Conservation (phyloP, 176 grass and related monocot species). For the Oryza glumipatula region DNA sequence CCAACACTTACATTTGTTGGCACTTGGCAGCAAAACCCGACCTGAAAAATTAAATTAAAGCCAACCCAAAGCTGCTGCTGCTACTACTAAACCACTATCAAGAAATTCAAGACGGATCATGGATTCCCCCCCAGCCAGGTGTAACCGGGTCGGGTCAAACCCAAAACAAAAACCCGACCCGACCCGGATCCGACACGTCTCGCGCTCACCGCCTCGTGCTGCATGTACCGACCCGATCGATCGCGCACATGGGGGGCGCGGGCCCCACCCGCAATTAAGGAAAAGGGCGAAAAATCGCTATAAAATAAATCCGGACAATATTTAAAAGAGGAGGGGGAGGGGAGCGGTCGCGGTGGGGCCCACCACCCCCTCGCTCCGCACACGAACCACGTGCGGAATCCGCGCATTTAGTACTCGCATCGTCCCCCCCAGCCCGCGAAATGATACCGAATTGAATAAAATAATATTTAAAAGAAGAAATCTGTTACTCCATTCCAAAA, state of each 20-base stretch:
- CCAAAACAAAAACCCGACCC: neutral
- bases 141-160: neutral
- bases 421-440: neutral
- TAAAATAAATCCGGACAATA: neutral
- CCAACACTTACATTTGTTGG: neutral
- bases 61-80: too few species aligned
- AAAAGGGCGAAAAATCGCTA: neutral
- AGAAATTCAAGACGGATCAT: neutral
- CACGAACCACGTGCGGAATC: conserved; percentile 48
- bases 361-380: neutral
- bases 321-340: neutral
- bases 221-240: neutral
- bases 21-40: neutral
- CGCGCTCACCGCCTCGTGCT: neutral
- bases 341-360: neutral
- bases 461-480: neutral
- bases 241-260: neutral
- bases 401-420: neutral
- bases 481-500: neutral
- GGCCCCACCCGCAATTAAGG: neutral
- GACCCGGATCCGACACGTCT: neutral
- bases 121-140: neutral
- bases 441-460: neutral
- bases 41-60: too few species aligned
- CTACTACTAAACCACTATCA: too few species aligned